A percentile compares a stretch with the other conserved stretches of the same genome.
Conservation (phyloP, 768 basidiomycete genomes). For the Lentinula raphanica region DNA sequence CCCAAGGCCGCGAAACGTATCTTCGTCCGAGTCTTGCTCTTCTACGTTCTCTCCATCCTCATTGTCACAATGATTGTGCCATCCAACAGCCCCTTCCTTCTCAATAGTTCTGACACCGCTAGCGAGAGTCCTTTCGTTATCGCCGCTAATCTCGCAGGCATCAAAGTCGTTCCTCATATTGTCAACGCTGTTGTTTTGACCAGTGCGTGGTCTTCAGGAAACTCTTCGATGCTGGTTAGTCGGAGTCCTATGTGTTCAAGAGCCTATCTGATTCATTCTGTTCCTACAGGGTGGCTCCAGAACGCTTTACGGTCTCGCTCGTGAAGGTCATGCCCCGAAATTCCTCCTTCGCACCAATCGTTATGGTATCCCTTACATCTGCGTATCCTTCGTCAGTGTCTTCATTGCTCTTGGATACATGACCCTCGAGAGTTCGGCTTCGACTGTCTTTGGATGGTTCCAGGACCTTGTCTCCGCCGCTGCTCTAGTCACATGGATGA, state of each 20-base stretch:
- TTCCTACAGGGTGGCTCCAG: conserved; percentile 4
- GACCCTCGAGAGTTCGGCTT: conserved; percentile 1
- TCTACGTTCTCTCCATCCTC: conserved; percentile 50
- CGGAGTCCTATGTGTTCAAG: conserved; percentile 25
- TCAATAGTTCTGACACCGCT: conserved; percentile 27
- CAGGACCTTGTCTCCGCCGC: conserved; percentile 1
- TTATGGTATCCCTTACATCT: conserved; percentile 15
- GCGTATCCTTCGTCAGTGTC: neutral
- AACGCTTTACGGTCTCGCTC: conserved; percentile 15
- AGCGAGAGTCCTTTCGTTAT: conserved; percentile 72
- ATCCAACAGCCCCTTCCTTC: conserved; percentile 40
- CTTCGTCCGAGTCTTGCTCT: conserved; percentile 30
- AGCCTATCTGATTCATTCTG: too few species aligned
- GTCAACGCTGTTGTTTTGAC: conserved; percentile 52
- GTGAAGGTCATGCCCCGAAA: conserved; percentile 15
- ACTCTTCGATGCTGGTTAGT: conserved; percentile 25
- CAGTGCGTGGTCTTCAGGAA: conserved; percentile 44
- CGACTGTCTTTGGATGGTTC: conserved; percentile 9
- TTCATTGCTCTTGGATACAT: conserved; percentile 6
- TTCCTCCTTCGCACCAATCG: conserved; percentile 12
- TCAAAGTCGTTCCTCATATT: conserved; percentile 46
- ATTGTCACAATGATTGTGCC: conserved; percentile 67
- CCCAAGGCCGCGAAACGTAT: conserved; percentile 60
- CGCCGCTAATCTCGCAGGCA: conserved; percentile 55
- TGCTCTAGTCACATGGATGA: conserved; percentile 5